Evolutionary conservation across 768 basidiomycete genomes (phyloP).

Genomic region (Dacryopinax spathularia): DNA sequence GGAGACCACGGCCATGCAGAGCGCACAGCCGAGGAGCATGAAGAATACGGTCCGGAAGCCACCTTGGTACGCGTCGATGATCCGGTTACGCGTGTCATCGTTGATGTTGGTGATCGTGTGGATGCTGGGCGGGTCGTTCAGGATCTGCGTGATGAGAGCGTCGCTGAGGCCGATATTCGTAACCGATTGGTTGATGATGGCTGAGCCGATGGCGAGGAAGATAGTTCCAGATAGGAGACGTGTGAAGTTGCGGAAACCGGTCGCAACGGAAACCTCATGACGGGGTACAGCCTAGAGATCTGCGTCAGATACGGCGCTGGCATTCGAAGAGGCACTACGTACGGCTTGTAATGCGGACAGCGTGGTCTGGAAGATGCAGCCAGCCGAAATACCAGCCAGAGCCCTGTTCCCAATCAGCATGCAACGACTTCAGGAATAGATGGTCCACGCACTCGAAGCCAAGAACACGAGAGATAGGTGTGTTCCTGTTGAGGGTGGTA

Average conservation of each 20-base stretch:
- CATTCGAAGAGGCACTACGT: not conserved
- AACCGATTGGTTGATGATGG: conserved; percentile 19
- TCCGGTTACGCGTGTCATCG: not conserved
- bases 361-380: not conserved
- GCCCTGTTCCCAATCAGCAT: not conserved
- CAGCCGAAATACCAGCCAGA: not conserved
- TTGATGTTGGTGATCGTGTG: not conserved
- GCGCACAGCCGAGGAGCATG: not conserved
- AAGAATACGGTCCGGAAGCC: not conserved
- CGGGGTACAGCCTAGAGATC: conserved; percentile 23
- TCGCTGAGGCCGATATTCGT: not conserved
- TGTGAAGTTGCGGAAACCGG: conserved; percentile 21
- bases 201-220: conserved; percentile 17
- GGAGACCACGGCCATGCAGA: not conserved
- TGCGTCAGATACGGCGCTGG: conserved; percentile 8
- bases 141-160: conserved; percentile 10
- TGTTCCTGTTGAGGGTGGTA: not conserved
- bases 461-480: not conserved
- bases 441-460: not conserved
- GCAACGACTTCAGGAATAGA: not conserved
- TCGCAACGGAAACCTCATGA: conserved; percentile 25
- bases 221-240: conserved; percentile 25
- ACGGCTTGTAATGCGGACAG: not conserved
- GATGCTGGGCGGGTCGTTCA: conserved; percentile 16
- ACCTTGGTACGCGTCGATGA: not conserved